Base-by-base conservation (phyloP, 495 filamentous ascomycete species). In the Aspergillus bridgeri region DNA sequence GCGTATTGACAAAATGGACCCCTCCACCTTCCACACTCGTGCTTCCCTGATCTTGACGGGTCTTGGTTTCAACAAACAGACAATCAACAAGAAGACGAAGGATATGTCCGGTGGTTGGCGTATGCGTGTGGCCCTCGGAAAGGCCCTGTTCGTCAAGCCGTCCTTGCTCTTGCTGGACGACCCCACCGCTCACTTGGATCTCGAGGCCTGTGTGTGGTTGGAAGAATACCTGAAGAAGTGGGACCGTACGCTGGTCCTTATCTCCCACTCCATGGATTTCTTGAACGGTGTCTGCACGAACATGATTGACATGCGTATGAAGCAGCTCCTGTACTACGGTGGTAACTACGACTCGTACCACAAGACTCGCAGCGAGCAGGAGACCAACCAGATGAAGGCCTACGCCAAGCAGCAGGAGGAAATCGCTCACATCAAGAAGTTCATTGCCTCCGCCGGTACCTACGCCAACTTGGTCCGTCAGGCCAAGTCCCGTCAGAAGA, bases 81-180 rank as follows among this genome's bases (percentile, higher is more conserved):
- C 94, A 27, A 98, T 99, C 68, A 79, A 93, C 73, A 99, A 99
- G 84, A 95, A 90, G 83, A 99, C 94, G 60, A 99, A 96, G 85
- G 94, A 99, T 68, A 99, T 99, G 94, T 99, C 94, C 62, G 94
- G 94, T 88, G 94, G 94, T 60, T 99, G 94, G 94, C 85, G 95
- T 79, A 99, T 99, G 94, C 89, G 94, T 83, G 94, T 99, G 25
- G 94, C 94, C 29, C 85, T 99, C 43, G 94, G 82, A 65, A 99
- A 98, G 82, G 95, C 94, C 25, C 87, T 99, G 48, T 99, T 99
- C 81, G 93, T 99, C 74, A 95, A 93, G 83, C 94, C 94, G 21
- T 92, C 91, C 6, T 81, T 99, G 42, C 84, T 99, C 18, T 83
- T 99, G 48, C 91, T 99, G 60, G 94, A 99, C 72, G 94, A 99